Evolutionary conservation across 768 basidiomycete genomes (phyloP).

Genomic region (Lentinus tigrinus): DNA sequence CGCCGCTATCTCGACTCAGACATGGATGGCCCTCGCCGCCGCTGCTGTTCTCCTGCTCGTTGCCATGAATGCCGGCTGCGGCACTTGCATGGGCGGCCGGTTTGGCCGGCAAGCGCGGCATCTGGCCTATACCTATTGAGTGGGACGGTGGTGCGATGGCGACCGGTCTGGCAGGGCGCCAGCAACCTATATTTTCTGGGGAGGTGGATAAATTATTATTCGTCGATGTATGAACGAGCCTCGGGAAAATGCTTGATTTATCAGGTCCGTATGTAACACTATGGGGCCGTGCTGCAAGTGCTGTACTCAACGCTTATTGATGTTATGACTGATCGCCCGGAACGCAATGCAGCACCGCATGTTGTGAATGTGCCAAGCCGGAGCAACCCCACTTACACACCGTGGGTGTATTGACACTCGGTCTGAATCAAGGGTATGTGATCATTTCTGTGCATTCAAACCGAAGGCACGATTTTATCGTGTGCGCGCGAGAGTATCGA

Average conservation of each 20-base stretch:
- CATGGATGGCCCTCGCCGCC: slow-evolving; percentile 28
- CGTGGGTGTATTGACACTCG: no score
- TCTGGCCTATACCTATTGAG: slow-evolving; percentile 16
- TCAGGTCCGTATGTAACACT: neutral
- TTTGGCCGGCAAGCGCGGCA: slow-evolving; percentile 20
- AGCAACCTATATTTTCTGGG: neutral
- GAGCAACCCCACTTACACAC: no score
- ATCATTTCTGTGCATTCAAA: no score
- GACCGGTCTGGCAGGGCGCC: neutral
- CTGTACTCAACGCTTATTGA: neutral
- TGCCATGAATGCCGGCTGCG: slow-evolving; percentile 23
- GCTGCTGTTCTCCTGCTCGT: slow-evolving; percentile 18
- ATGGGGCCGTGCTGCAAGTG: neutral
- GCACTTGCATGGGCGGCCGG: slow-evolving; percentile 21
- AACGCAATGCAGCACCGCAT: no score
- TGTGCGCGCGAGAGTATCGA: no score
- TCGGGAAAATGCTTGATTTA: neutral
- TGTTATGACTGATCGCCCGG: no score
- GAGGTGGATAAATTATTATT: neutral
- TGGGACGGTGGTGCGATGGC: neutral
- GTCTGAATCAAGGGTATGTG: no score
- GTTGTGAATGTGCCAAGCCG: no score
- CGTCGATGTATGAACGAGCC: neutral
- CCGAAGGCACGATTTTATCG: no score
- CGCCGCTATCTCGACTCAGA: slow-evolving; percentile 7